A percentile compares a stretch with the other conserved stretches of the same genome.
These are phyloP conservation scores for Botryotinia convoluta DNA, from an alignment of 2,329 filamentous ascomycete species.

Conservation along the genomic window DNA sequence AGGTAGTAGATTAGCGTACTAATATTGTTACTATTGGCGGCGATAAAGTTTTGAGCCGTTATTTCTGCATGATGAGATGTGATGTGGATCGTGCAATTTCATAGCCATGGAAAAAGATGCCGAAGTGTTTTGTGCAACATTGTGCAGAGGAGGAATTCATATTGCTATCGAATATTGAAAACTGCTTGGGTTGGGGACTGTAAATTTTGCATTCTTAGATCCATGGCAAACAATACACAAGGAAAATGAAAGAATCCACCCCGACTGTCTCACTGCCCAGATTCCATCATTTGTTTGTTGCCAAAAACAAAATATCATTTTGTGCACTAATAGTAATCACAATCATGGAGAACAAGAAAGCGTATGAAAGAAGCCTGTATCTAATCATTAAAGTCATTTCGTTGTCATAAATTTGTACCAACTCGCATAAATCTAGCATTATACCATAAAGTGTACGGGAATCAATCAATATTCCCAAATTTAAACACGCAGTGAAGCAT, in stretches of 20 bases:
- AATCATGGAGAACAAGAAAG: not conserved
- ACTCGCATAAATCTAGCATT: not conserved
- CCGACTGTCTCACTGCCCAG: no score
- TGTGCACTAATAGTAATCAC: not conserved
- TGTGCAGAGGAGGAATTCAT: not conserved
- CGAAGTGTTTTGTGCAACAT: not conserved
- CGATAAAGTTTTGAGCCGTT: not conserved
- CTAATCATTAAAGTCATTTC: not conserved
- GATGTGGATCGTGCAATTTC: not conserved
- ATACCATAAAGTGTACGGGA: not conserved
- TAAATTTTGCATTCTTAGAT: not conserved
- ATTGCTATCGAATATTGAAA: not conserved
- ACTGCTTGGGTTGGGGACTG: not conserved
- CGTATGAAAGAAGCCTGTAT: not conserved
- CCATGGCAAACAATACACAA: not conserved
- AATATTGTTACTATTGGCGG: not conserved
- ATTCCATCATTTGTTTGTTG: not conserved
- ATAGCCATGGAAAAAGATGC: not conserved
- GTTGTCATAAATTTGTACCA: not conserved
- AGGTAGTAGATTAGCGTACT: not conserved
- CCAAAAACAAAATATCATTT: not conserved
- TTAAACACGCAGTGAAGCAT: not conserved
- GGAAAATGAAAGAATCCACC: not conserved
- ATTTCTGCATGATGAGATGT: not conserved
- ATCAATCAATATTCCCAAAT: not conserved